Conservation (phyloP, 78 protist genomes). For the Dictyostelium capitatum region DNA sequence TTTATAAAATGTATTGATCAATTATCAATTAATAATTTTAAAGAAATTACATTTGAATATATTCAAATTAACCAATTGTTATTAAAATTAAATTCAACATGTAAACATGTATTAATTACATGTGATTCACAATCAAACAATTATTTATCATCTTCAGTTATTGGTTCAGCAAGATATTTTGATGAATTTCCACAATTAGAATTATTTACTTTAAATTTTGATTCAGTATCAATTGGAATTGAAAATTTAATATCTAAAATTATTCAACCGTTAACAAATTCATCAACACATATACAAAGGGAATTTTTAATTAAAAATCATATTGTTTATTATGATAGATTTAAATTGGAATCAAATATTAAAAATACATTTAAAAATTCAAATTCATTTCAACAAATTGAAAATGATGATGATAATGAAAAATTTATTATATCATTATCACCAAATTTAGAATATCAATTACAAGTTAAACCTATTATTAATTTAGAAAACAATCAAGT, state of each 20-base stretch:
- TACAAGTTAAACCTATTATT: background rate
- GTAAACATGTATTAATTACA: conserved; percentile 19
- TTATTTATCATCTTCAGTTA: background rate
- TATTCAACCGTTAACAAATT: background rate
- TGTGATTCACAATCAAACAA: background rate
- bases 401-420: background rate
- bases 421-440: background rate
- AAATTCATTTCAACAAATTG: background rate
- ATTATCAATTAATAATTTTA: background rate
- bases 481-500: background rate
- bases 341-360: background rate
- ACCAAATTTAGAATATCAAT: conserved; percentile 2
- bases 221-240: background rate
- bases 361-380: background rate
- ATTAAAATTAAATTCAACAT: background rate
- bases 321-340: background rate
- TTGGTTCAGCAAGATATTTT: conserved; percentile 1
- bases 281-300: background rate
- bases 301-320: background rate
- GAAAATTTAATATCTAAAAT: background rate
- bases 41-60: conserved; percentile 13
- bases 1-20: background rate
- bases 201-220: background rate
- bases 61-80: conserved; percentile 21
- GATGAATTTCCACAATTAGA: background rate